These are phyloP conservation scores for Tirmania nivea DNA, from an alignment of 495 filamentous ascomycete genomes.

Conservation along the genomic window DNA sequence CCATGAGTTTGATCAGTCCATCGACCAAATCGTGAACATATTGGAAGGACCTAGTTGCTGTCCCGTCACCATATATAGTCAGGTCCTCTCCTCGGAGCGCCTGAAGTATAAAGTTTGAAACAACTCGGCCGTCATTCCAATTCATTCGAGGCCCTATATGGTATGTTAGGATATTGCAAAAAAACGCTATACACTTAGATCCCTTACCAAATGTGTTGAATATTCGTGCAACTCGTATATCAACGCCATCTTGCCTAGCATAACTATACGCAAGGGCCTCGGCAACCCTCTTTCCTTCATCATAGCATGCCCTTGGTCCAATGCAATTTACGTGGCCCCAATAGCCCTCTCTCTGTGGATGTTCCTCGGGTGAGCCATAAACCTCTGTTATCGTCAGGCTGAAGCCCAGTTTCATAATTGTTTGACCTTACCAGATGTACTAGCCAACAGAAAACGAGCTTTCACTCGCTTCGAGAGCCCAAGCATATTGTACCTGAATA, in stretches of 20 bases:
- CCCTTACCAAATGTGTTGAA: constrained; percentile 17
- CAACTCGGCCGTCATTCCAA: constrained; percentile 16
- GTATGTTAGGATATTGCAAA: not conserved
- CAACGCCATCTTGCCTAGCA: constrained; percentile 14
- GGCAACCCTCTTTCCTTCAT: constrained; percentile 20
- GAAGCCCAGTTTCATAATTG: no score
- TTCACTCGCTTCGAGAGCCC: constrained; percentile 19
- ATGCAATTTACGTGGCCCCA: constrained; percentile 19
- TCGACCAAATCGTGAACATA: constrained; percentile 17
- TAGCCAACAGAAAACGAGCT: constrained; percentile 18
- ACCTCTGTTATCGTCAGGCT: constrained; percentile 1
- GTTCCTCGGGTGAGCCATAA: constrained; percentile 16
- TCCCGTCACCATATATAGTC: constrained; percentile 17
- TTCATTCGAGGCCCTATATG: constrained; percentile 13
- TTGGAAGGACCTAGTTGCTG: constrained; percentile 16
- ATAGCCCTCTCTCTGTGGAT: constrained; percentile 18
- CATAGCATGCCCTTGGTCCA: constrained; percentile 19
- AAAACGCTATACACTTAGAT: not conserved
- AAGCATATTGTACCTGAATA: constrained; percentile 15
- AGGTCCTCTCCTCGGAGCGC: constrained; percentile 12
- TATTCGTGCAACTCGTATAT: constrained; percentile 19
- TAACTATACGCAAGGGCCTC: constrained; percentile 20
- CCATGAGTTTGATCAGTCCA: constrained; percentile 17
- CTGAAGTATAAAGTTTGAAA: constrained; percentile 20
- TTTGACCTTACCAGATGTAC: constrained; percentile 8